Percentiles rank a stretch among this genome's conserved stretches.
These are phyloP conservation scores for Avena insularis DNA, from an alignment of 176 grass and related monocot species.

Conservation along the genomic window DNA sequence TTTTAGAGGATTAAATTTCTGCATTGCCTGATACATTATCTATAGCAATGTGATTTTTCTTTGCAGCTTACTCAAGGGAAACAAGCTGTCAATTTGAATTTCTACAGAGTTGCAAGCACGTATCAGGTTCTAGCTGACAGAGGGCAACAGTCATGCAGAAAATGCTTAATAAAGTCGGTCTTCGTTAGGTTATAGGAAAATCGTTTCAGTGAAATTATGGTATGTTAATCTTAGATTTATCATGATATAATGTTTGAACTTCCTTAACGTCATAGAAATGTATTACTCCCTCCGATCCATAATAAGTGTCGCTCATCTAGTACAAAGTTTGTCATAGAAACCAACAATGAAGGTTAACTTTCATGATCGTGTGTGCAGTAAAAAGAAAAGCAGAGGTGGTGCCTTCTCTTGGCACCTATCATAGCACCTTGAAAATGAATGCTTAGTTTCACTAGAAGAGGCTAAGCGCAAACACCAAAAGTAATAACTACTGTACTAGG, in stretches of 20 bases:
- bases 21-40: constrained; percentile 22
- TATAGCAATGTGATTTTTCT: not conserved
- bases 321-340: not conserved
- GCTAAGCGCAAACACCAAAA: not conserved
- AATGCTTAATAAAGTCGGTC: constrained; percentile 46
- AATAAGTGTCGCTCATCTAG: too few relatives aligned
- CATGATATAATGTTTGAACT: not conserved
- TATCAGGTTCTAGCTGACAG: constrained; percentile 36
- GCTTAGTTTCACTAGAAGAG: not conserved
- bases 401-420: not conserved
- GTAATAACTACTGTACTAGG: not conserved
- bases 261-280: constrained; percentile 6
- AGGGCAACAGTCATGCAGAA: constrained; percentile 23
- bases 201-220: not conserved
- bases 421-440: not conserved
- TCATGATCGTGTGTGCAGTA: not conserved
- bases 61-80: constrained; percentile 51
- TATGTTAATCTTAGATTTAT: not conserved
- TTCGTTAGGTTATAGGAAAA: not conserved
- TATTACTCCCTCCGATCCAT: not conserved
- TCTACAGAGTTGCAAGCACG: constrained; percentile 22
- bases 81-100: constrained; percentile 43
- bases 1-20: constrained; percentile 1
- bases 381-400: not conserved
- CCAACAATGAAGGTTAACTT: not conserved